Conservation (phyloP, 2,329 filamentous ascomycete species). For the Xylaria polymorpha region DNA sequence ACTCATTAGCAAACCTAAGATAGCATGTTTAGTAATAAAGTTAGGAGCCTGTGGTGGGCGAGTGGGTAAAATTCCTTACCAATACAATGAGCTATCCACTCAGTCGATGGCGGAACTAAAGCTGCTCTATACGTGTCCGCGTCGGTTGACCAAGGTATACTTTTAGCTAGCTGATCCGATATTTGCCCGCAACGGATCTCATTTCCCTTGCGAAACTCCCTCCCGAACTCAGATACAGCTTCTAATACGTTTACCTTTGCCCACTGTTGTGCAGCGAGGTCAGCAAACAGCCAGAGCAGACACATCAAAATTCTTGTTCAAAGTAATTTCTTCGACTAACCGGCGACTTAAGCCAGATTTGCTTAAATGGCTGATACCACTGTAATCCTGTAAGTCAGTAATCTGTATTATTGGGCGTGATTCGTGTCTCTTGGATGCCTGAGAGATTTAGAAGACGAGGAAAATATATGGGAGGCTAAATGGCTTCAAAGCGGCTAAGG, state of each 20-base stretch:
- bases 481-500: background rate
- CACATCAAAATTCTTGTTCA: background rate
- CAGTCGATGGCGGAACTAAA: background rate
- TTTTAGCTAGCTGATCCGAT: background rate
- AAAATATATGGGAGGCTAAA: background rate
- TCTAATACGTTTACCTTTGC: background rate
- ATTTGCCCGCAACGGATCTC: background rate
- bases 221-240: background rate
- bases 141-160: background rate
- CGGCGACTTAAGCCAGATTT: background rate
- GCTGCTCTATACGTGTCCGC: background rate
- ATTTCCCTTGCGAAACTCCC: background rate
- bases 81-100: conserved; percentile 9
- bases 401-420: background rate
- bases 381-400: background rate
- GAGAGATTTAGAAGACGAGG: background rate
- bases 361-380: background rate
- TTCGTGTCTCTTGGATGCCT: background rate
- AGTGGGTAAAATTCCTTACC: background rate
- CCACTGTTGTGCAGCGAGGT: conserved; percentile 6
- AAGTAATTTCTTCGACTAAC: conserved; percentile 2
- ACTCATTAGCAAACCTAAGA: conserved; percentile 23
- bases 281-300: background rate
- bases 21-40: conserved; percentile 8
- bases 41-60: background rate